Evolutionary conservation across 305 asterid genomes (phyloP).

Genomic region (Fraxinus xanthoxyloides): DNA sequence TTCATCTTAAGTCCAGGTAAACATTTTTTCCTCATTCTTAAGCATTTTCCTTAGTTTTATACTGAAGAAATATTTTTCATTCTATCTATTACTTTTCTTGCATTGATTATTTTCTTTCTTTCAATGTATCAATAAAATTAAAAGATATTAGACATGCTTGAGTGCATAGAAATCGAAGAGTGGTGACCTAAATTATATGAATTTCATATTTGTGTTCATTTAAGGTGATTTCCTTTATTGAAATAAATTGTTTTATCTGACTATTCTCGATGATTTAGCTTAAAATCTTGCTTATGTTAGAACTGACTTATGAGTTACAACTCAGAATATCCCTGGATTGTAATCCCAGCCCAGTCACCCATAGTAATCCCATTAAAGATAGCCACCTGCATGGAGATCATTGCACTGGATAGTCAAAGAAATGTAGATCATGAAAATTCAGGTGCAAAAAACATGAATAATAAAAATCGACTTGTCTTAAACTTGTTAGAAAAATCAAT

Average conservation of each 20-base stretch:
- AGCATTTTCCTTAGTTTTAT: not conserved
- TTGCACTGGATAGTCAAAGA: not conserved
- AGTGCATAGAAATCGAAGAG: not conserved
- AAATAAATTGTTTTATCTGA: too few relatives aligned
- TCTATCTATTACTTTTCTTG: not conserved
- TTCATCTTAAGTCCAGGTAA: not conserved
- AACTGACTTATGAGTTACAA: conserved; percentile 65
- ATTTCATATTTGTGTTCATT: not conserved
- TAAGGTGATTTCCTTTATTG: not conserved
- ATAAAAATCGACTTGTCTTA: not conserved
- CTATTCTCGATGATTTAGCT: too few relatives aligned
- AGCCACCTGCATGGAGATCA: conserved; percentile 55
- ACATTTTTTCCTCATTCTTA: not conserved
- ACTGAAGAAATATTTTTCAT: not conserved
- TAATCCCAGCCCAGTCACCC: conserved; percentile 65
- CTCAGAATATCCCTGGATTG: conserved; percentile 47
- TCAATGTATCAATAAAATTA: not conserved
- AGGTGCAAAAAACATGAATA: not conserved
- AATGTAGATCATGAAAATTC: not conserved
- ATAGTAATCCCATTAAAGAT: conserved; percentile 84
- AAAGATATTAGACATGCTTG: not conserved
- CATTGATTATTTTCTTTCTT: not conserved
- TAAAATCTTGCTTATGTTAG: not conserved
- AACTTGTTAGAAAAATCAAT: not conserved
- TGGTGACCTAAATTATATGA: not conserved